These are phyloP conservation scores for Ustilago bromivora DNA, from an alignment of 1,284 basidiomycete species.

Conservation along the genomic window DNA sequence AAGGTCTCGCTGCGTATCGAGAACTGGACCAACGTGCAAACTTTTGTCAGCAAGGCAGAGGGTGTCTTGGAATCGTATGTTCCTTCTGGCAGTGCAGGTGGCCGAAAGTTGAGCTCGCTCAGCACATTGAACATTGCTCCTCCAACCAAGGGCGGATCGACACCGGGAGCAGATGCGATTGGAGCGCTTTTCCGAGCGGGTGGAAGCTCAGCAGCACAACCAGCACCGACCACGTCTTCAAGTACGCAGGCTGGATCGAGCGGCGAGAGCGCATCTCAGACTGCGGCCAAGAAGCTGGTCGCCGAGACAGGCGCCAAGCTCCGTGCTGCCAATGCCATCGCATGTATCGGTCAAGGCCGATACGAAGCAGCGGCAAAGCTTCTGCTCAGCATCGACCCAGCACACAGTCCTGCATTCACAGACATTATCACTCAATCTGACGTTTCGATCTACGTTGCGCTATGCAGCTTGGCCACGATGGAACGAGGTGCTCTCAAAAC, in stretches of 20 bases:
- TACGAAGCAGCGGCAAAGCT: slow-evolving; percentile 81
- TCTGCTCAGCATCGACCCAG: slow-evolving; percentile 77
- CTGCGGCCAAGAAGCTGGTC: slow-evolving; percentile 38
- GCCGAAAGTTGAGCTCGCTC: slow-evolving; percentile 64
- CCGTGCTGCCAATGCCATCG: slow-evolving; percentile 80
- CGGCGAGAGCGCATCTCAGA: slow-evolving; percentile 28
- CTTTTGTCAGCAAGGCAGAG: slow-evolving; percentile 91
- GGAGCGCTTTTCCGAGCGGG: slow-evolving; percentile 67
- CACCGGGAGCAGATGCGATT: slow-evolving; percentile 62
- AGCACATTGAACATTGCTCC: slow-evolving; percentile 37
- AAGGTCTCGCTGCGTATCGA: slow-evolving; percentile 81
- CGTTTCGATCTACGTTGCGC: slow-evolving; percentile 82
- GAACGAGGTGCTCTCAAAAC: slow-evolving; percentile 78
- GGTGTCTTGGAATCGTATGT: slow-evolving; percentile 80
- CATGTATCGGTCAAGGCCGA: slow-evolving; percentile 77
- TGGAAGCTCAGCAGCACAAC: slow-evolving; percentile 38
- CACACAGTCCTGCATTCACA: slow-evolving; percentile 21
- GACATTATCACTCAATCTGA: slow-evolving; percentile 82
- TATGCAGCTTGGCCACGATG: slow-evolving; percentile 83
- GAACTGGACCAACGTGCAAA: slow-evolving; percentile 83
- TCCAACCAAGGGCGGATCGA: slow-evolving; percentile 43
- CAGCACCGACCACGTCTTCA: slow-evolving; percentile 5
- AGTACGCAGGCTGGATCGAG: slow-evolving; percentile 21
- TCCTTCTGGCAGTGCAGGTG: slow-evolving; percentile 69
- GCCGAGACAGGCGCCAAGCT: slow-evolving; percentile 77